These are phyloP conservation scores for Trichomonas vaginalis DNA, from an alignment of 208 protist species.

Conservation along the genomic window DNA sequence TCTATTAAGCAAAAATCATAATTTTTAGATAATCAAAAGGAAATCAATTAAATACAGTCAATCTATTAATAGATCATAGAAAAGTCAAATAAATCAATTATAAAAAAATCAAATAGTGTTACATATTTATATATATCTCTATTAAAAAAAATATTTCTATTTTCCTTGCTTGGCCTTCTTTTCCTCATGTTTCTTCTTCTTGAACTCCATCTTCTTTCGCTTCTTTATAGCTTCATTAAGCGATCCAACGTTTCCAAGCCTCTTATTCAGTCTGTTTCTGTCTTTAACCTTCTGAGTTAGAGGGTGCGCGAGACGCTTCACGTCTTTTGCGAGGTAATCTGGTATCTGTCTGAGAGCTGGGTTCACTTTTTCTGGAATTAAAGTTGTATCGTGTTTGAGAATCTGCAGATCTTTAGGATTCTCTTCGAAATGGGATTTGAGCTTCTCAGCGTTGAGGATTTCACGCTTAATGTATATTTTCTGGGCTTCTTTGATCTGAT, in stretches of 20 bases:
- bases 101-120: not conserved
- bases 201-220: not conserved
- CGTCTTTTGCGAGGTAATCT: not conserved
- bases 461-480: constrained; percentile 10
- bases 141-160: not conserved
- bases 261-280: not conserved
- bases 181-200: not conserved
- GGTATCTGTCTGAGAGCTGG: not conserved
- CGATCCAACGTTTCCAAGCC: not conserved
- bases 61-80: too few relatives aligned
- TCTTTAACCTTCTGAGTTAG: not conserved
- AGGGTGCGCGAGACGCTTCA: not conserved
- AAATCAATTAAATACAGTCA: too few relatives aligned
- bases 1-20: too few relatives aligned
- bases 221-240: not conserved
- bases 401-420: constrained; percentile 19
- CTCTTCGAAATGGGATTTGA: constrained; percentile 24
- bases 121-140: not conserved
- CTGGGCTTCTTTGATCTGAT: not conserved
- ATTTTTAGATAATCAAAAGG: too few relatives aligned
- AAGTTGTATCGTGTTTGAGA: not conserved
- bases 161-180: not conserved
- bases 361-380: not conserved
- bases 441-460: constrained; percentile 17
- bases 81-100: too few relatives aligned